phyloP scores from a whole-genome alignment of 352 stramenopile species.

The Pythium scleroteichum region DNA sequence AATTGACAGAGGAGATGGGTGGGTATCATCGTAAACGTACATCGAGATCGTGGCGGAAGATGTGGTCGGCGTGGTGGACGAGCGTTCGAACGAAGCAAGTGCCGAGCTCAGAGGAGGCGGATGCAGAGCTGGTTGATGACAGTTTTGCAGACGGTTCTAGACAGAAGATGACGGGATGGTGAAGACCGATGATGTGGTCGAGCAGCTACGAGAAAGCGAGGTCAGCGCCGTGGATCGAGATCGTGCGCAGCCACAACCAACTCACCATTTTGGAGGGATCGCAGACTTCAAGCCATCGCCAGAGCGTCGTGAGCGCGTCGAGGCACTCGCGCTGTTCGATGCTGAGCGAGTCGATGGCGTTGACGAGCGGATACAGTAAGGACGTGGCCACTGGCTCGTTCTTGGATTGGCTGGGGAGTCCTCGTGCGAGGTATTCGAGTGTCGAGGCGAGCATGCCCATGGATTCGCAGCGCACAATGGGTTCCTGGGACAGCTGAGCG shows the following conservation, averaged over 20 bases:
- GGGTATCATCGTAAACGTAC: conserved; percentile 20
- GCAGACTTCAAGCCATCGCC: conserved; percentile 41
- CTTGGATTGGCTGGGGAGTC: conserved; percentile 1
- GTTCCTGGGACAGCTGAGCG: conserved; percentile 31
- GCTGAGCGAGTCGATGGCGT: conserved; percentile 64
- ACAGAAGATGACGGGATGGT: conserved; percentile 40
- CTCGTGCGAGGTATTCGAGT: conserved; percentile 54
- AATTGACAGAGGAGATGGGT: conserved; percentile 21
- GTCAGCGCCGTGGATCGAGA: no score
- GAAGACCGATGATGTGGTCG: conserved; percentile 36
- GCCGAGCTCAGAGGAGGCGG: conserved; percentile 25
- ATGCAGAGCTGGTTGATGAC: not conserved
- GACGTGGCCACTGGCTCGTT: conserved; percentile 35
- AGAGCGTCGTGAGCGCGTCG: conserved; percentile 60
- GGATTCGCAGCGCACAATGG: conserved; percentile 54
- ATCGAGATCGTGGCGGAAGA: conserved; percentile 63
- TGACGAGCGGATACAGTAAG: conserved; percentile 68
- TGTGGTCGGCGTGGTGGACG: conserved; percentile 60
- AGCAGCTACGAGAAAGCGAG: conserved; percentile 36
- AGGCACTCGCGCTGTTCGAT: conserved; percentile 76
- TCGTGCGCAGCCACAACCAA: not conserved
- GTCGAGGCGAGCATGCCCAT: conserved; percentile 59
- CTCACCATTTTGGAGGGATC: conserved; percentile 48
- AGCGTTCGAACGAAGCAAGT: conserved; percentile 67
- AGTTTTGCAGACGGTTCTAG: conserved; percentile 19